Conservation (phyloP, 2,329 filamentous ascomycete species). For the Hirsutella minnesotensis region DNA sequence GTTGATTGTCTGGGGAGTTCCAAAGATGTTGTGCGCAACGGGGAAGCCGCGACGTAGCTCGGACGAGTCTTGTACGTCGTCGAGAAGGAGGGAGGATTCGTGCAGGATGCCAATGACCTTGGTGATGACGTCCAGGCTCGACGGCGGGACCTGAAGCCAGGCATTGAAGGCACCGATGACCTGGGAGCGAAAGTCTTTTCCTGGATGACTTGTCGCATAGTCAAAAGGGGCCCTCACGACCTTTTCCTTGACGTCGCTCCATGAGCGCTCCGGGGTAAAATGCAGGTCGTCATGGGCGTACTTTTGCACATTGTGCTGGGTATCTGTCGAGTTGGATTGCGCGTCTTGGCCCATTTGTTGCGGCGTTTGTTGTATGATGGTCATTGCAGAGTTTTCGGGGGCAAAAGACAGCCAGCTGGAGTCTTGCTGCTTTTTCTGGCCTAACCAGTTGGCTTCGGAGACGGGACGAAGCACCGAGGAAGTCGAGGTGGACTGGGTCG, state of each 20-base stretch:
- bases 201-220: slow-evolving; percentile 67
- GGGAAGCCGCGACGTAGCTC: slow-evolving; percentile 66
- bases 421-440: slow-evolving; percentile 15
- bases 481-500: slow-evolving; percentile 5
- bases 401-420: slow-evolving; percentile 3
- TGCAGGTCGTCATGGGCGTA: slow-evolving; percentile 45
- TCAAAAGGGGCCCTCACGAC: slow-evolving; percentile 69
- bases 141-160: slow-evolving; percentile 63
- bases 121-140: slow-evolving; percentile 62
- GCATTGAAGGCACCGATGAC: slow-evolving; percentile 72
- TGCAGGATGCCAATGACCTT: slow-evolving; percentile 76
- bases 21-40: slow-evolving; percentile 76
- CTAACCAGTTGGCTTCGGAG: slow-evolving; percentile 50
- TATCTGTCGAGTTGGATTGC: slow-evolving; percentile 9
- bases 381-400: slow-evolving; percentile 2
- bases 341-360: slow-evolving; percentile 17
- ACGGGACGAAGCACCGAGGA: slow-evolving; percentile 34
- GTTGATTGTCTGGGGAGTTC: slow-evolving; percentile 80
- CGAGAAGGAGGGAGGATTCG: slow-evolving; percentile 70
- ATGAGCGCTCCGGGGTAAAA: slow-evolving; percentile 39
- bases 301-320: slow-evolving; percentile 36
- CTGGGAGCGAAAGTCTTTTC: slow-evolving; percentile 74
- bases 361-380: slow-evolving; percentile 15
- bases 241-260: slow-evolving; percentile 65
- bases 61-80: slow-evolving; percentile 80